Conservation (phyloP, 169 alveolate species). For the Plasmodium chabaudi region DNA sequence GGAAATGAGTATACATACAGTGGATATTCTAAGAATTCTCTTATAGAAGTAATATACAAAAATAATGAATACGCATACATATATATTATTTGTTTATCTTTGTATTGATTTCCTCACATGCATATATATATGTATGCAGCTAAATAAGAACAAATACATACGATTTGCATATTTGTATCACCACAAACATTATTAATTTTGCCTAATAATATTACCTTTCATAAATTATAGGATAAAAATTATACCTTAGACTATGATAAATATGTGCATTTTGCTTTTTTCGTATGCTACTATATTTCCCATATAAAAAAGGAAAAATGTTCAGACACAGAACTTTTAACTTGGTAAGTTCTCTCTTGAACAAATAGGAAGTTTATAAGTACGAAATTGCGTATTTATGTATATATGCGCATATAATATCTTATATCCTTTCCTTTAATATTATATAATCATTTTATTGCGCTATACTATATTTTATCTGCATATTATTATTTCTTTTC, state of each 20-base stretch:
- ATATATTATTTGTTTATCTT: neutral
- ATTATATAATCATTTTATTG: too few species aligned
- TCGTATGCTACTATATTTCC: slow-evolving; percentile 56
- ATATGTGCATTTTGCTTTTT: slow-evolving; percentile 73
- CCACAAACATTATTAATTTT: neutral
- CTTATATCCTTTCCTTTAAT: too few species aligned
- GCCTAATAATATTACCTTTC: neutral
- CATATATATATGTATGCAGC: neutral
- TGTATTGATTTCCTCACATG: neutral
- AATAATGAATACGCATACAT: neutral
- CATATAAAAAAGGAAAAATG: slow-evolving; percentile 58
- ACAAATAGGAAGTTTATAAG: too few species aligned
- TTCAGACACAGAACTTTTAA: slow-evolving; percentile 57
- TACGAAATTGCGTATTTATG: too few species aligned
- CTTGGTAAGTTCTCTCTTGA: slow-evolving; percentile 18
- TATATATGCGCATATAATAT: too few species aligned
- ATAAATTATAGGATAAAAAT: slow-evolving; percentile 51
- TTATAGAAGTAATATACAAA: slow-evolving; percentile 39
- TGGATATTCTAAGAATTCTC: slow-evolving; percentile 75
- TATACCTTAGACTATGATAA: slow-evolving; percentile 72
- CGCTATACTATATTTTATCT: too few species aligned
- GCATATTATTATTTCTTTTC: too few species aligned
- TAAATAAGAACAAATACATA: too few species aligned
- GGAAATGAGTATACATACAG: slow-evolving; percentile 76
- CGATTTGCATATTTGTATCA: too few species aligned